These are phyloP conservation scores for Achaetomium macrosporum DNA, from an alignment of 2,329 filamentous ascomycete species.

Conservation along the genomic window DNA sequence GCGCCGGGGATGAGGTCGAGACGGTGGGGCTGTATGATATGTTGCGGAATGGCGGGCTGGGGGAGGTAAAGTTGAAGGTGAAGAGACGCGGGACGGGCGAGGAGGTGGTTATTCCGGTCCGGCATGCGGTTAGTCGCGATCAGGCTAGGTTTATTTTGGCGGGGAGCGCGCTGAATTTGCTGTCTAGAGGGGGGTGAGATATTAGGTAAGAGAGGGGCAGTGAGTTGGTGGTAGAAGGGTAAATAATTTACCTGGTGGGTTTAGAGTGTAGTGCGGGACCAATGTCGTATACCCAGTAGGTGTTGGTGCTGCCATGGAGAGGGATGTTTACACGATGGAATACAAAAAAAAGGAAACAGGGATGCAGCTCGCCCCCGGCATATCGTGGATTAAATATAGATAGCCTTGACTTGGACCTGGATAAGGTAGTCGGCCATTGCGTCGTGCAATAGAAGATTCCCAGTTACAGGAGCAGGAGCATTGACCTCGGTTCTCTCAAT, in stretches of 20 bases:
- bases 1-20: constrained; percentile 73
- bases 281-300: neutral
- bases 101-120: constrained; percentile 66
- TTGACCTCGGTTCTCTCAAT: too few relatives aligned
- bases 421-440: too few relatives aligned
- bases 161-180: constrained; percentile 85
- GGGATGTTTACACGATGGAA: neutral
- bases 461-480: too few relatives aligned
- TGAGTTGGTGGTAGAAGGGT: neutral
- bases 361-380: too few relatives aligned
- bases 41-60: constrained; percentile 69
- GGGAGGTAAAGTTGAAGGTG: constrained; percentile 64
- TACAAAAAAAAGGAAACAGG: too few relatives aligned
- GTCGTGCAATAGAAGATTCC: too few relatives aligned
- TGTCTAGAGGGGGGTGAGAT: constrained; percentile 55
- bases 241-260: neutral
- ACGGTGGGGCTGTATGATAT: constrained; percentile 83
- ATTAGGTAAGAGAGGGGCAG: neutral
- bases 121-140: constrained; percentile 81
- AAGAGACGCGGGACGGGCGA: constrained; percentile 57
- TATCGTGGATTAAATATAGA: too few relatives aligned
- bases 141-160: constrained; percentile 90
- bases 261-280: neutral
- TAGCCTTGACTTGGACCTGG: too few relatives aligned
- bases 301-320: neutral